Evolutionary conservation across 2,329 filamentous ascomycete species (phyloP).

Genomic region (Dactylellina haptotyla): DNA sequence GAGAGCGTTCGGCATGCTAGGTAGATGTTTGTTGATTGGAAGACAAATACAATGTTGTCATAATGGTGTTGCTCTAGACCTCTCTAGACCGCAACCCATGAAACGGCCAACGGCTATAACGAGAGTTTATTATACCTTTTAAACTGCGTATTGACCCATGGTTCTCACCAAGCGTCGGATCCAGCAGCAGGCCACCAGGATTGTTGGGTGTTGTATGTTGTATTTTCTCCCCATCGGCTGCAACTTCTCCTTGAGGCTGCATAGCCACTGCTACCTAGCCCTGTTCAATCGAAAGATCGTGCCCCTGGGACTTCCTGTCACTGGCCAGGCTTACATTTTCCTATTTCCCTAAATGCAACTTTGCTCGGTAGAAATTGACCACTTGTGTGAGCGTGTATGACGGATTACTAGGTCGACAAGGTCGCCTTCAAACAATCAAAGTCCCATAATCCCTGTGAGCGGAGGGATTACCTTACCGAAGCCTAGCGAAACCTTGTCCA

Average conservation of each 20-base stretch:
- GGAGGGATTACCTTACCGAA: conserved; percentile 22
- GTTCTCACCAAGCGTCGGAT: background rate
- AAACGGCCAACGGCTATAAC: conserved; percentile 5
- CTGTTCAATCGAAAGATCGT: conserved; percentile 21
- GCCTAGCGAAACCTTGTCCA: conserved; percentile 21
- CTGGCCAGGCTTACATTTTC: background rate
- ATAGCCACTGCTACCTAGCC: conserved; percentile 18
- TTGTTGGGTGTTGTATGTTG: conserved; percentile 18
- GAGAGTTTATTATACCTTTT: conserved; percentile 3
- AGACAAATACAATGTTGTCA: background rate
- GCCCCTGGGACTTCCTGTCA: conserved; percentile 11
- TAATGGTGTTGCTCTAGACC: conserved; percentile 9
- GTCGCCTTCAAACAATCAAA: conserved; percentile 10
- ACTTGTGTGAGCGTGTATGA: background rate
- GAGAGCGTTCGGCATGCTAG: background rate
- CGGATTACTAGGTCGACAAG: background rate
- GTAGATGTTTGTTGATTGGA: background rate
- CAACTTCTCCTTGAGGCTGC: conserved; percentile 24
- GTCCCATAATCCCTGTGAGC: conserved; percentile 13
- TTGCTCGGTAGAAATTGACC: background rate
- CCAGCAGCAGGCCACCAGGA: background rate
- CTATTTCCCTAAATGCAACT: background rate
- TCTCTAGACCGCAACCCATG: background rate
- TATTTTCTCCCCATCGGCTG: conserved; percentile 1
- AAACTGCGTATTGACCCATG: background rate